Evolutionary conservation across 306 rosid species (phyloP).

Genomic region (Nissolia schottii): DNA sequence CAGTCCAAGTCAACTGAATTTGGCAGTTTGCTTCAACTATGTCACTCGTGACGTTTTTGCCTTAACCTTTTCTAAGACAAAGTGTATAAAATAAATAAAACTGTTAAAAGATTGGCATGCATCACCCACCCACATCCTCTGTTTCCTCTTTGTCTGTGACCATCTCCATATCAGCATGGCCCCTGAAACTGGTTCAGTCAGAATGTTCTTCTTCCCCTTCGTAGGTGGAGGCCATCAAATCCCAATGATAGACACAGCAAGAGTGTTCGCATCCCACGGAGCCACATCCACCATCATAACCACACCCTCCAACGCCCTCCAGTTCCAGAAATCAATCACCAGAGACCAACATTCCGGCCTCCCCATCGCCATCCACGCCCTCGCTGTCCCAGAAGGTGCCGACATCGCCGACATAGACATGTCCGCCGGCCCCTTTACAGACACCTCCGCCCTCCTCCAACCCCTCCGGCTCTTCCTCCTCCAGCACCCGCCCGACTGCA

Average conservation of each 20-base stretch:
- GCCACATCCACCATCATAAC: constrained; percentile 48
- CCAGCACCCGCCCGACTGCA: constrained; percentile 35
- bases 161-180: constrained; percentile 9
- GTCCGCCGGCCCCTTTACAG: constrained; percentile 33
- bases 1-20: neutral
- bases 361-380: constrained; percentile 31
- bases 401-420: constrained; percentile 40
- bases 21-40: neutral
- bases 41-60: constrained; percentile 27
- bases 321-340: constrained; percentile 36
- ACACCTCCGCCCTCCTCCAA: constrained; percentile 40
- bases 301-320: constrained; percentile 32
- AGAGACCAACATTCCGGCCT: constrained; percentile 41
- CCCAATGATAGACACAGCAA: constrained; percentile 70
- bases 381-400: constrained; percentile 10
- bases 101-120: no score
- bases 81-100: neutral
- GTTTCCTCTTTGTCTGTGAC: neutral
- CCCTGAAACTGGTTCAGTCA: neutral
- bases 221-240: constrained; percentile 57
- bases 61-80: neutral
- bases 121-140: neutral
- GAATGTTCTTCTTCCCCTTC: constrained; percentile 42
- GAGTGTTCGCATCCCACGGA: constrained; percentile 56
- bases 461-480: constrained; percentile 41